Evolutionary conservation across 1,139 yeast species (phyloP).

Genomic region (Saccharomyces hybrid): DNA sequence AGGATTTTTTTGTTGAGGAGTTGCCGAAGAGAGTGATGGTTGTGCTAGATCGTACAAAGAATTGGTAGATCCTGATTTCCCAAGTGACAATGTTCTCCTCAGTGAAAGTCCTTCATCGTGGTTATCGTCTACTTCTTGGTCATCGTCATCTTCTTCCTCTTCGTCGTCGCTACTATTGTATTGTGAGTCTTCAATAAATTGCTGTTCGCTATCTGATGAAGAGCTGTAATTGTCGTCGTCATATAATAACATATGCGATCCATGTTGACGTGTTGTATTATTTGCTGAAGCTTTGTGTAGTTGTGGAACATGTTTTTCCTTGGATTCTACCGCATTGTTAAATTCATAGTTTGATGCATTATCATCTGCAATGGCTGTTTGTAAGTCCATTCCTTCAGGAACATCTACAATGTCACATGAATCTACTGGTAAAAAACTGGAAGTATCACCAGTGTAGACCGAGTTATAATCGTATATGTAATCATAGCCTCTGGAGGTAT

Average conservation of each 20-base stretch:
- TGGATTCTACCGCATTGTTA: constrained; percentile 6
- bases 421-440: constrained; percentile 29
- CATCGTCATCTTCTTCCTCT: constrained; percentile 7
- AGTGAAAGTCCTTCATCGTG: constrained; percentile 12
- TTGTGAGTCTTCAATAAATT: constrained; percentile 23
- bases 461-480: constrained; percentile 83
- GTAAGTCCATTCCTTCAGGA: constrained; percentile 33
- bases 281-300: neutral
- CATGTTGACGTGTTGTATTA: neutral
- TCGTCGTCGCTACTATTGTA: constrained; percentile 17
- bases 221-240: constrained; percentile 37
- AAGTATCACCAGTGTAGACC: constrained; percentile 54
- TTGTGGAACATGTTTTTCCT: neutral
- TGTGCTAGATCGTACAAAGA: constrained; percentile 23
- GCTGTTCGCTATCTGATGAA: constrained; percentile 39
- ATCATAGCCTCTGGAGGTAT: constrained; percentile 69
- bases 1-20: neutral
- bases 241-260: constrained; percentile 4
- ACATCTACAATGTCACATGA: constrained; percentile 40
- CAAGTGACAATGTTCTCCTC: constrained; percentile 26
- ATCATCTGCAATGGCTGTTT: constrained; percentile 25
- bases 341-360: constrained; percentile 12
- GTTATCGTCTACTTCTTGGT: constrained; percentile 1
- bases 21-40: neutral
- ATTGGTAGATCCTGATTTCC: constrained; percentile 18